These are phyloP conservation scores for Phalaenopsis hybrid DNA, from an alignment of 116 monocot genomes.

Conservation along the genomic window DNA sequence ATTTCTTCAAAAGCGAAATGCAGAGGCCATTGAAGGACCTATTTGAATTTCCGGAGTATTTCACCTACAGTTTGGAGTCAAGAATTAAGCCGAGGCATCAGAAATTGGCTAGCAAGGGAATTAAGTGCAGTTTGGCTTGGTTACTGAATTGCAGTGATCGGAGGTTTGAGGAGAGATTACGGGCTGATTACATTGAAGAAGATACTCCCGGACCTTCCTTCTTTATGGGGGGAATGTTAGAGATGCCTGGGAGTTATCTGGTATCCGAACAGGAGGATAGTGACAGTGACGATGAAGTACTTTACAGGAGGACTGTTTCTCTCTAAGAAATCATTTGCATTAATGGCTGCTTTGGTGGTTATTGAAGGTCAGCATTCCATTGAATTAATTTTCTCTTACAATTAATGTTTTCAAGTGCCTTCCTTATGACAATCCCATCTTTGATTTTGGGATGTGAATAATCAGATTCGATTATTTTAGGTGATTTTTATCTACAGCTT, in stretches of 20 bases:
- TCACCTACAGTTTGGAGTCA: slow-evolving; percentile 28
- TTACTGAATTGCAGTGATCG: slow-evolving; percentile 27
- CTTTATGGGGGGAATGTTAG: slow-evolving; percentile 24
- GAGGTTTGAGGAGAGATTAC: slow-evolving; percentile 29
- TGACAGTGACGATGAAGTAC: slow-evolving; percentile 21
- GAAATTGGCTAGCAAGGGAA: slow-evolving; percentile 16
- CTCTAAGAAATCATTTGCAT: slow-evolving; percentile 8
- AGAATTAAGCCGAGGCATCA: slow-evolving; percentile 25
- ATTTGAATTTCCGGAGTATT: slow-evolving; percentile 24
- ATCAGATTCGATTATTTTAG: too few species aligned
- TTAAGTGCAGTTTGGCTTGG: slow-evolving; percentile 20
- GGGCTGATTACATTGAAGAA: slow-evolving; percentile 20
- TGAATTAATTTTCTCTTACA: background rate
- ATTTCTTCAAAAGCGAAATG: slow-evolving; percentile 30
- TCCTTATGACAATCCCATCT: too few species aligned
- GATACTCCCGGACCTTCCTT: slow-evolving; percentile 19
- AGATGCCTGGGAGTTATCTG: slow-evolving; percentile 20
- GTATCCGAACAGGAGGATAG: slow-evolving; percentile 18
- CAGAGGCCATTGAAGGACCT: slow-evolving; percentile 18
- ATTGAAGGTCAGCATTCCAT: background rate
- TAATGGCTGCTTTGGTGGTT: background rate
- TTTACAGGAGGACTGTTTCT: slow-evolving; percentile 23
- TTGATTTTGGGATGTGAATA: too few species aligned
- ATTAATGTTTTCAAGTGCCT: too few species aligned
- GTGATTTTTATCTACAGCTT: too few species aligned